These are phyloP conservation scores for Penicillium sp. DNA, from an alignment of 2,329 filamentous ascomycete species.

Conservation along the genomic window DNA sequence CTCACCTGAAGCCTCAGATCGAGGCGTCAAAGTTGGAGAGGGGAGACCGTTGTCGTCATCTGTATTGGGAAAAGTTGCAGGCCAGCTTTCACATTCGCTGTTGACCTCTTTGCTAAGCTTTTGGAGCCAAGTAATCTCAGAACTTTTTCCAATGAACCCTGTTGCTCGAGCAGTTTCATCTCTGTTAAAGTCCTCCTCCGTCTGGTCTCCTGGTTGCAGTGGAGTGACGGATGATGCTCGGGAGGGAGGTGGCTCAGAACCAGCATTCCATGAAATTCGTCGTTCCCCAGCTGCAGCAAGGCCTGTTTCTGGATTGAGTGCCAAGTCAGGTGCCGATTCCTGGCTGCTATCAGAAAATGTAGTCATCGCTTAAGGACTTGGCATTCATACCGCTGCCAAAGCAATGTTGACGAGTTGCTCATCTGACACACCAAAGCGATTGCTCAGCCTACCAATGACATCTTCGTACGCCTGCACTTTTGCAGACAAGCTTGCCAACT, in stretches of 20 bases:
- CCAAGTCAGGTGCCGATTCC: conserved; percentile 26
- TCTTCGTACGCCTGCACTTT: conserved; percentile 45
- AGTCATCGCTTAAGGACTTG: not conserved
- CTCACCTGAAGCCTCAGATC: conserved; percentile 24
- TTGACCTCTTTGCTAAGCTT: conserved; percentile 37
- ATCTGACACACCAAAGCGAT: conserved; percentile 37
- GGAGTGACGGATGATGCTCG: conserved; percentile 32
- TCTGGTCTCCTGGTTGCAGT: conserved; percentile 41
- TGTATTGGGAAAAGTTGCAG: conserved; percentile 15
- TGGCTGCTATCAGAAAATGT: conserved; percentile 22
- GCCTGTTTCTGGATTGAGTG: conserved; percentile 22
- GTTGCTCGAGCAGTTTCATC: conserved; percentile 40
- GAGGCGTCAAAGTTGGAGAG: conserved; percentile 29
- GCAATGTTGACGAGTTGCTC: conserved; percentile 38
- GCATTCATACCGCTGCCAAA: conserved; percentile 32
- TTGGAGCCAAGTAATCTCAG: conserved; percentile 48
- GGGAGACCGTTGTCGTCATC: conserved; percentile 26
- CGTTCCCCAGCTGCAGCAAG: conserved; percentile 17
- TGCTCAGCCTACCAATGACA: conserved; percentile 38
- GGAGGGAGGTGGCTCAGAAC: conserved; percentile 24
- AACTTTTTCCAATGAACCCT: conserved; percentile 47
- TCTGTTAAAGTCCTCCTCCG: conserved; percentile 46
- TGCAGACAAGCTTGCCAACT: conserved; percentile 42
- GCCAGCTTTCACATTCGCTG: conserved; percentile 23
- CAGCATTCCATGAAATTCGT: conserved; percentile 18